Evolutionary conservation across 169 alveolate species (phyloP).

Genomic region (Plasmodium sp.): DNA sequence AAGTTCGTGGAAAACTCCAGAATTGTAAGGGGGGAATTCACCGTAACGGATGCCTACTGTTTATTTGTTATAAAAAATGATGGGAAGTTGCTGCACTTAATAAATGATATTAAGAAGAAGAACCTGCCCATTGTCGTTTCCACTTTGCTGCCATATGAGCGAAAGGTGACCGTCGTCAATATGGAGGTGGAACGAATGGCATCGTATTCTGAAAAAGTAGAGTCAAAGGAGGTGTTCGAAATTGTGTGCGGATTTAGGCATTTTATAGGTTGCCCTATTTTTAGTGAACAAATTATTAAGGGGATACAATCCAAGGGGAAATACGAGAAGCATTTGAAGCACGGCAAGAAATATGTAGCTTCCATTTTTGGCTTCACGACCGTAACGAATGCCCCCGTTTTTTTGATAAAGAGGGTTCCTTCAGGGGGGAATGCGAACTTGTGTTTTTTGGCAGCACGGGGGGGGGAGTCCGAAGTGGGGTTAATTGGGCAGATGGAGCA

Average conservation of each 20-base stretch:
- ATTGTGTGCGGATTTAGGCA: conserved; percentile 95
- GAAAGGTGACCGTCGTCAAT: conserved; percentile 94
- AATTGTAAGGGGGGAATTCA: conserved; percentile 31
- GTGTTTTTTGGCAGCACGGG: neutral
- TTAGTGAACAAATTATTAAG: conserved; percentile 80
- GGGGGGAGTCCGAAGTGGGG: neutral
- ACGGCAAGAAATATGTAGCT: conserved; percentile 82
- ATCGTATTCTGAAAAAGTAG: conserved; percentile 80
- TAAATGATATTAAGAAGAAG: neutral
- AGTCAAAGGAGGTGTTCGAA: conserved; percentile 87
- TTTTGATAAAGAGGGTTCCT: conserved; percentile 11
- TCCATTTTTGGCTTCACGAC: conserved; percentile 85
- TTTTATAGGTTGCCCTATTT: conserved; percentile 85
- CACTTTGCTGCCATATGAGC: conserved; percentile 93
- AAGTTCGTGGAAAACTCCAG: conserved; percentile 73
- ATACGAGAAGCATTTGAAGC: conserved; percentile 74
- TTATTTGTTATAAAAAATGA: conserved; percentile 70
- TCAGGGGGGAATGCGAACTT: neutral
- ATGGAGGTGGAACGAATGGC: conserved; percentile 86
- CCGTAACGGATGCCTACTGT: conserved; percentile 68
- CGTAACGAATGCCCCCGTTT: conserved; percentile 83
- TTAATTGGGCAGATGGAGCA: neutral
- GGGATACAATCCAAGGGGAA: conserved; percentile 80
- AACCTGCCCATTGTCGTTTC: conserved; percentile 88
- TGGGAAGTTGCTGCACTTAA: conserved; percentile 41